Base-by-base conservation (phyloP, 1,139 yeast genomes). In the Candida glucosophila region DNA sequence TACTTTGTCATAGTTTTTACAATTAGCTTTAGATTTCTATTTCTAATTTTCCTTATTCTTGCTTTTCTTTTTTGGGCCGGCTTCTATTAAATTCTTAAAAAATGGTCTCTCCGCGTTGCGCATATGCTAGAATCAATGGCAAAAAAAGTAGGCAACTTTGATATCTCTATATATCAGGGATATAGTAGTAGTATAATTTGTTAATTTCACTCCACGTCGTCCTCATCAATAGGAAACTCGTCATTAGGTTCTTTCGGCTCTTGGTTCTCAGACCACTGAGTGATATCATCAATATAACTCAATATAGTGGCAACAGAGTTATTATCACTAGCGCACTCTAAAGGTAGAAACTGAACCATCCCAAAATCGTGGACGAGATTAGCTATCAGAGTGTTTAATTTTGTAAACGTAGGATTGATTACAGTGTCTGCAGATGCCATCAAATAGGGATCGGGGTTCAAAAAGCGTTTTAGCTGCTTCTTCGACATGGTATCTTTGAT, bases 161-260 rank as follows among this genome's bases (percentile, higher is more conserved):
- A n/a, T n/a, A n/a, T n/a, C n/a, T n/a, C n/a, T n/a, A n/a, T n/a
- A n/a, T n/a, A n/a, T n/a, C n/a, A n/a, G n/a, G n/a, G n/a, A n/a
- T n/a, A n/a, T n/a, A n/a, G n/a, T n/a, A n/a, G n/a, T n/a, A n/a
- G n/a, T n/a, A n/a, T n/a, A n/a, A n/a, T n/a, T n/a, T n/a, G n/a
- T n/a, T n/a, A n/a, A n/a, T n/a, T n/a, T n/a, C n/a, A n/a, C n/a
- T n/a, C n/a, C n/a, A n/a, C n/a, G n/a, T 23, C 25, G 13, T 25
- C 24, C 4, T 21, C 29, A 15, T 33, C 36, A 5, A 23, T 20
- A 12, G 79, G 88, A 11, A 70, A 49, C 35, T 76, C 85, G 35
- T 88, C 97, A 20, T 72, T 67, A 1, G 97, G 97, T 47, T 88
- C 97, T 49, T 88, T 88, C 12, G 96, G 97, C 51, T 90, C 99